Conservation (phyloP, 192 early-diverging fungal genomes). For the Cetraspora pellucida region DNA sequence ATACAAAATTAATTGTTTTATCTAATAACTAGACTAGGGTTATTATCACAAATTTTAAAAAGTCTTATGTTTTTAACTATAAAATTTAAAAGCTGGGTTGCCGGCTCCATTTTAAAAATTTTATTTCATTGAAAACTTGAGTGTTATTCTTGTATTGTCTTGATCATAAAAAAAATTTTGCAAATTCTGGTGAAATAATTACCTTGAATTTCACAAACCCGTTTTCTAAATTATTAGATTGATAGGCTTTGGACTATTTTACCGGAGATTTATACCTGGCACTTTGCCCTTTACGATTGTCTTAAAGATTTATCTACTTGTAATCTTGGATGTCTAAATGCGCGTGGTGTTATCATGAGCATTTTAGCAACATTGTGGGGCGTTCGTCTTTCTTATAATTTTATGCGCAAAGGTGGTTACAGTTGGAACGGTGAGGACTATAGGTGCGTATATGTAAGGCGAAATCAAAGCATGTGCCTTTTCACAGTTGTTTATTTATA, state of each 20-base stretch:
- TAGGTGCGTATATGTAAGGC: constrained; percentile 50
- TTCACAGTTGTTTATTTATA: constrained; percentile 23
- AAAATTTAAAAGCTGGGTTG: too few relatives aligned
- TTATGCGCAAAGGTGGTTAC: constrained; percentile 78
- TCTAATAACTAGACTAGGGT: too few relatives aligned
- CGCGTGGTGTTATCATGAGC: constrained; percentile 41
- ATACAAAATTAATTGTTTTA: too few relatives aligned
- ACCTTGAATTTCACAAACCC: too few relatives aligned
- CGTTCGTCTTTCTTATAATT: constrained; percentile 76
- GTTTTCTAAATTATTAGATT: background rate
- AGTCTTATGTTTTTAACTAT: too few relatives aligned
- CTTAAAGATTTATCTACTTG: constrained; percentile 37
- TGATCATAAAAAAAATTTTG: too few relatives aligned
- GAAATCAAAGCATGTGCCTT: constrained; percentile 21
- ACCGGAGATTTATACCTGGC: constrained; percentile 63
- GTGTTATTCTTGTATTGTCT: too few relatives aligned
- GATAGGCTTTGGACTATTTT: constrained; percentile 81
- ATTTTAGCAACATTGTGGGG: constrained; percentile 70
- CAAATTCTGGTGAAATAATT: too few relatives aligned
- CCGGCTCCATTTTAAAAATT: too few relatives aligned
- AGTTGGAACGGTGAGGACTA: constrained; percentile 69
- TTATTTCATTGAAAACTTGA: too few relatives aligned
- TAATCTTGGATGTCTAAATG: constrained; percentile 28
- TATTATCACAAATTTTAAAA: too few relatives aligned
- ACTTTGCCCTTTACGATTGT: constrained; percentile 57